Conservation (phyloP, 2,329 filamentous ascomycete species). For the Orbilia blumenaviensis region DNA sequence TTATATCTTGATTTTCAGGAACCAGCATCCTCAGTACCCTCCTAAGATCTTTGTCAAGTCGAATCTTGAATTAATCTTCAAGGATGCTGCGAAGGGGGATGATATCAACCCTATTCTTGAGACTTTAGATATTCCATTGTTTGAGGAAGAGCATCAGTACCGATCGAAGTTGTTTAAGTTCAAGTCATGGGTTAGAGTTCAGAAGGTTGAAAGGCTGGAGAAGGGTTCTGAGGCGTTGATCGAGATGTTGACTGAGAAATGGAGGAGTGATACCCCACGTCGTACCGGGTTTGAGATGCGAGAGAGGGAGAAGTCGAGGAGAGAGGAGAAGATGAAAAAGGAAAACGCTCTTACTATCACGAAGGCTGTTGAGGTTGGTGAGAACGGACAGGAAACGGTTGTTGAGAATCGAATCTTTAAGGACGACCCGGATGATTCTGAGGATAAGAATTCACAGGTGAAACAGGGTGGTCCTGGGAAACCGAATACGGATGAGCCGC, state of each 20-base stretch:
- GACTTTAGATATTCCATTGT: constrained; percentile 32
- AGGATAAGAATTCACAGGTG: constrained; percentile 8
- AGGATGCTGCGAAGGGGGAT: constrained; percentile 5
- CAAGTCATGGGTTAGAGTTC: constrained; percentile 39
- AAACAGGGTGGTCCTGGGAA: not conserved
- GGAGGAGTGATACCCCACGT: constrained; percentile 44
- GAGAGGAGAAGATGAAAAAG: not conserved
- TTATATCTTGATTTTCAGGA: constrained; percentile 56
- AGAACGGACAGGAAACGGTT: constrained; percentile 18
- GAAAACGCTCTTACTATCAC: not conserved
- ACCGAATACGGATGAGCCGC: not conserved
- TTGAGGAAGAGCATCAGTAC: constrained; percentile 33
- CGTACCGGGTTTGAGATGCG: constrained; percentile 29
- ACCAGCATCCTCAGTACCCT: constrained; percentile 56
- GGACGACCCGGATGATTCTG: constrained; percentile 25
- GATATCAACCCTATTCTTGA: constrained; percentile 30
- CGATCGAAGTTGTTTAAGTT: constrained; percentile 30
- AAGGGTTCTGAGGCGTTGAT: constrained; percentile 34
- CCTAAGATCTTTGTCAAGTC: constrained; percentile 57
- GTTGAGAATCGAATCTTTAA: constrained; percentile 29
- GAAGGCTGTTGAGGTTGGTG: constrained; percentile 6
- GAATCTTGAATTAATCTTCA: constrained; percentile 55
- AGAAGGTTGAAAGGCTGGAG: constrained; percentile 29
- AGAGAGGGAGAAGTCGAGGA: constrained; percentile 33
- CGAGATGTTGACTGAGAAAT: constrained; percentile 47